Percentiles rank a stretch among this genome's conserved stretches.
Conservation (phyloP, 306 rosid genomes). For the Dalbergia cultrata region DNA sequence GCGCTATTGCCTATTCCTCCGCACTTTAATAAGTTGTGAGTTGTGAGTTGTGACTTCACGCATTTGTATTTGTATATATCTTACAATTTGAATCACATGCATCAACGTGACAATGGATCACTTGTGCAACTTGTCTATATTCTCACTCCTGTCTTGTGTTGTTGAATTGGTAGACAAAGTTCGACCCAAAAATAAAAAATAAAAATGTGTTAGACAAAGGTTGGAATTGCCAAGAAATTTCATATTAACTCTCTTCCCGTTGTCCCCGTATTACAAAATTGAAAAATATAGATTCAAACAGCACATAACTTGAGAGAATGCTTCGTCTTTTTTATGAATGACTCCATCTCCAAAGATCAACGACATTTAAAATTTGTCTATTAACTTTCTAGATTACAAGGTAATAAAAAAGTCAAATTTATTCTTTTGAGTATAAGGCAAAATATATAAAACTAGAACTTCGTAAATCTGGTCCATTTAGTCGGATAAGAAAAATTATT, state of each 20-base stretch:
- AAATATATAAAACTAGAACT: background rate
- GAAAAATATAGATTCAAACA: background rate
- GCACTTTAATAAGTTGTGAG: background rate
- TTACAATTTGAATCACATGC: background rate
- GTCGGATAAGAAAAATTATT: slow-evolving; percentile 9
- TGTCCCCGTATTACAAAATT: background rate
- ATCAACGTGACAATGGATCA: too few relatives aligned
- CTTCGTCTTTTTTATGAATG: background rate
- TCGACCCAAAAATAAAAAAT: too few relatives aligned
- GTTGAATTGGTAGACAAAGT: background rate
- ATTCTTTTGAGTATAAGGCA: background rate
- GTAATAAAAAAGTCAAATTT: slow-evolving; percentile 20
- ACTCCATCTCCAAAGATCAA: background rate
- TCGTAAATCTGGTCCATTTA: background rate
- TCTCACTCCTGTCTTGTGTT: background rate
- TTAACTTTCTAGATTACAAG: background rate
- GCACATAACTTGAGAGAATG: background rate
- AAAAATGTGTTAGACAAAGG: background rate
- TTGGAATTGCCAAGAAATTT: slow-evolving; percentile 3
- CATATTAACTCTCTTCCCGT: background rate
- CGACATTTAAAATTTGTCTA: background rate
- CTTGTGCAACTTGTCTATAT: background rate
- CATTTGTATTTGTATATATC: background rate
- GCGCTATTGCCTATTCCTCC: slow-evolving; percentile 28
- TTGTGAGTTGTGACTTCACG: background rate